phyloP scores from a whole-genome alignment of 2,329 filamentous ascomycete species.

The Corinectria fuckeliana region DNA sequence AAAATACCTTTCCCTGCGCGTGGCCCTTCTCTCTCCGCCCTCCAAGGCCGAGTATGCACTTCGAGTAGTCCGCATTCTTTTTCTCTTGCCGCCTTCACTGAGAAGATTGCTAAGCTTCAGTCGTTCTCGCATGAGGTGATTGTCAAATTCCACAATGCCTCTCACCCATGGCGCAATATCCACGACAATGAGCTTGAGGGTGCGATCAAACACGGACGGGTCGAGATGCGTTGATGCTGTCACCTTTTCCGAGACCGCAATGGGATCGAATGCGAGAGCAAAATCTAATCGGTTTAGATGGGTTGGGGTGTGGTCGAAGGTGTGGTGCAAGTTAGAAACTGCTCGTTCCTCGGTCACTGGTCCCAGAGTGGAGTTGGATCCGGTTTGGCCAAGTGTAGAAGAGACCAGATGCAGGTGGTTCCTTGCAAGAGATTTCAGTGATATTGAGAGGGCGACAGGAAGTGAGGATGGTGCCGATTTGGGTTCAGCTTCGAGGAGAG shows the following conservation, averaged over 20 bases:
- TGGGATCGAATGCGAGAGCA: constrained; percentile 65
- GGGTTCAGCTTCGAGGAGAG: constrained; percentile 55
- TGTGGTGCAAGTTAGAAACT: constrained; percentile 47
- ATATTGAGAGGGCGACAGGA: constrained; percentile 37
- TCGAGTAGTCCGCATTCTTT: constrained; percentile 72
- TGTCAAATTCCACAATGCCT: constrained; percentile 79
- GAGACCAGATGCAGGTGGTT: constrained; percentile 22
- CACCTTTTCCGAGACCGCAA: constrained; percentile 58
- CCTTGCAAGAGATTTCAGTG: constrained; percentile 41
- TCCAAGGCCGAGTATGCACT: constrained; percentile 79
- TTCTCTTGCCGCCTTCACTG: constrained; percentile 59
- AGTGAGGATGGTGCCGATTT: constrained; percentile 39
- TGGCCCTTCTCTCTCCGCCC: constrained; percentile 70
- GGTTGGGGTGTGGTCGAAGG: constrained; percentile 39
- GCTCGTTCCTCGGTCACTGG: constrained; percentile 44
- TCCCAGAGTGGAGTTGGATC: constrained; percentile 19
- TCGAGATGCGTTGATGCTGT: constrained; percentile 54
- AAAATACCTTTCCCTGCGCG: constrained; percentile 77
- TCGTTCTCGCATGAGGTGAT: constrained; percentile 72
- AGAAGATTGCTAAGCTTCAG: constrained; percentile 67
- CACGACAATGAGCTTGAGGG: constrained; percentile 66
- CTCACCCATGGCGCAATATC: constrained; percentile 94
- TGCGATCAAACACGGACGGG: constrained; percentile 79
- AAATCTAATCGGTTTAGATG: constrained; percentile 58
- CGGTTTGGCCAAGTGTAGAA: background rate